These are phyloP conservation scores for Tilletiaria anomala DNA, from an alignment of 1,284 basidiomycete genomes.

Conservation along the genomic window DNA sequence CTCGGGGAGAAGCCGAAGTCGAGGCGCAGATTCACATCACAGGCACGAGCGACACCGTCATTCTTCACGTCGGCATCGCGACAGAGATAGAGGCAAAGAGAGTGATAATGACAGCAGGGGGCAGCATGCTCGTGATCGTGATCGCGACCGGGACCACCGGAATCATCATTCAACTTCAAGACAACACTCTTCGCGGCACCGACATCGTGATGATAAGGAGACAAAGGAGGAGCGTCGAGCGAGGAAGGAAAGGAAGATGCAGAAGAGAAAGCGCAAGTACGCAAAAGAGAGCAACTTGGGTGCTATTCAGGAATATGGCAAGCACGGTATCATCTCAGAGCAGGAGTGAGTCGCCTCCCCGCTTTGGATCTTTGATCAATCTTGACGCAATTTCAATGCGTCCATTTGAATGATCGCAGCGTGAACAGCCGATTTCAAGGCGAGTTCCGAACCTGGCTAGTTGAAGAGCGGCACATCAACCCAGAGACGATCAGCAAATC, in stretches of 20 bases:
- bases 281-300: background rate
- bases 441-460: constrained; percentile 11
- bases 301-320: background rate
- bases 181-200: background rate
- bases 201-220: background rate
- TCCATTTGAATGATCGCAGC: background rate
- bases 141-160: constrained; percentile 1
- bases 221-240: constrained; percentile 2
- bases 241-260: constrained; percentile 2
- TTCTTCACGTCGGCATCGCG: background rate
- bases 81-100: background rate
- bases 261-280: background rate
- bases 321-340: constrained; percentile 2
- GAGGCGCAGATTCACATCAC: background rate
- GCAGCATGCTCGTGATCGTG: constrained; percentile 1
- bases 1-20: background rate
- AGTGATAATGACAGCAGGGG: background rate
- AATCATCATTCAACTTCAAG: background rate
- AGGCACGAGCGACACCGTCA: background rate
- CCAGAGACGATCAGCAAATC: constrained; percentile 9
- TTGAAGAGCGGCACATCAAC: constrained; percentile 9
- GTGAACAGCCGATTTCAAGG: constrained; percentile 5
- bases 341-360: too few species aligned
- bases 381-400: too few species aligned
- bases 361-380: too few species aligned